A percentile compares a stretch with the other conserved stretches of the same genome.
These are phyloP conservation scores for Fistulifera pelliculosa DNA, from an alignment of 108 stramenopile species.

Conservation along the genomic window DNA sequence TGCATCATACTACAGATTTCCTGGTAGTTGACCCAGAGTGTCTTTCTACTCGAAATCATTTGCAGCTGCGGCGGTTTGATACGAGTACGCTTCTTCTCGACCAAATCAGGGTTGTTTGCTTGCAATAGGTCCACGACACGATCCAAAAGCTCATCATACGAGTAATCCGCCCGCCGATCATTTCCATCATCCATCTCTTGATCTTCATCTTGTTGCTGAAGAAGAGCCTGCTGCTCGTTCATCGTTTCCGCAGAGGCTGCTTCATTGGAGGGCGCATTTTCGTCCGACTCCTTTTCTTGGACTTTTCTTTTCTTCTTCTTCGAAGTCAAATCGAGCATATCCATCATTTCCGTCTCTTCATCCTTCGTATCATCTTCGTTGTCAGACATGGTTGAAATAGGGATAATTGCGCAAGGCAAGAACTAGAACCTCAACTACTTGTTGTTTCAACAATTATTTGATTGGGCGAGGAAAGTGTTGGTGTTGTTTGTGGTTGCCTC, in stretches of 20 bases:
- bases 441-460: no score
- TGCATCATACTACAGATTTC: slow-evolving; percentile 98
- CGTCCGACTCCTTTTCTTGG: slow-evolving; percentile 16
- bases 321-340: slow-evolving; percentile 80
- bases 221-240: slow-evolving; percentile 38
- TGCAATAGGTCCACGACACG: slow-evolving; percentile 84
- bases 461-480: no score
- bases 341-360: slow-evolving; percentile 76
- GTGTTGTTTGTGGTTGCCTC: no score
- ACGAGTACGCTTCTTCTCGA: slow-evolving; percentile 95
- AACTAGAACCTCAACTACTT: no score
- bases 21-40: slow-evolving; percentile 98
- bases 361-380: slow-evolving; percentile 3
- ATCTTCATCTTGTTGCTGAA: slow-evolving; percentile 50
- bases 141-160: slow-evolving; percentile 84
- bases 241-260: slow-evolving; percentile 26
- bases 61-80: slow-evolving; percentile 97
- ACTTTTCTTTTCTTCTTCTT: slow-evolving; percentile 93
- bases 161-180: slow-evolving; percentile 81
- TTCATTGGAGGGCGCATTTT: slow-evolving; percentile 19
- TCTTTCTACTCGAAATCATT: slow-evolving; percentile 90
- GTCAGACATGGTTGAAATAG: no score
- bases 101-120: slow-evolving; percentile 93
- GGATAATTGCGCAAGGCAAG: no score
- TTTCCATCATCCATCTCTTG: slow-evolving; percentile 61